Evolutionary conservation across 306 rosid genomes (phyloP).

Genomic region (Lablab purpureus): DNA sequence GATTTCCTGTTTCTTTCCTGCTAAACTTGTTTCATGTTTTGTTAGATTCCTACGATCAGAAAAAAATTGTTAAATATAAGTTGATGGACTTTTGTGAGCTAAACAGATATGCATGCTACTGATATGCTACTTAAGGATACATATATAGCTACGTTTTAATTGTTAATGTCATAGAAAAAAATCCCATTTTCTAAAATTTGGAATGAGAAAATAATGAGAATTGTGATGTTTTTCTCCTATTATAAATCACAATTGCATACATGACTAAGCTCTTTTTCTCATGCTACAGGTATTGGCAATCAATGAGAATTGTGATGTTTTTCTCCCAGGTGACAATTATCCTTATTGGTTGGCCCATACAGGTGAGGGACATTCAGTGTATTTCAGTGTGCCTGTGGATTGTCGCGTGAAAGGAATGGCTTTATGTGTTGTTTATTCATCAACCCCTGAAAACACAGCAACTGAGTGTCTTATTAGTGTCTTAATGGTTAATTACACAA

Average conservation of each 20-base stretch:
- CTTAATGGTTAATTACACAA: background rate
- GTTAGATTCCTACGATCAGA: background rate
- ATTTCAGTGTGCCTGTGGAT: slow-evolving; percentile 13
- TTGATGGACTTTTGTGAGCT: too few species aligned
- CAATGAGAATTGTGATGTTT: background rate
- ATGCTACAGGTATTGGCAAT: background rate
- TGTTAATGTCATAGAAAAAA: too few species aligned
- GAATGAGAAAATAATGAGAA: too few species aligned
- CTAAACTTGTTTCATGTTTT: background rate
- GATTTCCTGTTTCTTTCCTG: background rate
- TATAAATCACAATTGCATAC: background rate
- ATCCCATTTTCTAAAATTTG: too few species aligned
- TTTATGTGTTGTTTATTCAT: background rate
- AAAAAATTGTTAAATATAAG: too few species aligned
- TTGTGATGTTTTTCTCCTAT: too few species aligned
- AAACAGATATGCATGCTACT: background rate
- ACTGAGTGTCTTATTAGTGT: background rate
- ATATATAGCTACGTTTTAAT: too few species aligned
- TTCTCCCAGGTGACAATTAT: slow-evolving; percentile 21
- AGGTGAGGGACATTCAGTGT: background rate
- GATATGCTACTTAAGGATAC: too few species aligned
- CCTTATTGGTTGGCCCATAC: slow-evolving; percentile 29
- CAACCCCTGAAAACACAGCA: background rate
- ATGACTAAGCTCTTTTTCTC: background rate
- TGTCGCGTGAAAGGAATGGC: background rate